Percentiles rank a stretch among this genome's conserved stretches.
These are phyloP conservation scores for Fusarium sp. DNA, from an alignment of 2,329 filamentous ascomycete species.

Conservation along the genomic window DNA sequence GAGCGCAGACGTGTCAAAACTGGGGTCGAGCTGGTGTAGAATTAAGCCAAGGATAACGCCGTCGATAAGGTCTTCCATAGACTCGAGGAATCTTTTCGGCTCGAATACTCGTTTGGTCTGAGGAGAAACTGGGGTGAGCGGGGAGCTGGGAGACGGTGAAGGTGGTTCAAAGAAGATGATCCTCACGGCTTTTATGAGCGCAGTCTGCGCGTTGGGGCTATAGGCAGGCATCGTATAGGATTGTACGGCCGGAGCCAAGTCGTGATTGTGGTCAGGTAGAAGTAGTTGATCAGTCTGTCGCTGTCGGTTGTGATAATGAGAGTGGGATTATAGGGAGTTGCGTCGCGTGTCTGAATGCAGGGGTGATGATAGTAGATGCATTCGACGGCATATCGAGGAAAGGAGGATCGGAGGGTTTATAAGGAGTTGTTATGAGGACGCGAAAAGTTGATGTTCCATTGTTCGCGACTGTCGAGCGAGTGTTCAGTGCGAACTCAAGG, in stretches of 20 bases:
- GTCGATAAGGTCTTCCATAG: slow-evolving; percentile 68
- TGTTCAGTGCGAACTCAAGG: slow-evolving; percentile 40
- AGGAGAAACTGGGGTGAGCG: slow-evolving; percentile 29
- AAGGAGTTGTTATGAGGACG: slow-evolving; percentile 28
- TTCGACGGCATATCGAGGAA: slow-evolving; percentile 44
- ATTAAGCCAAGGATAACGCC: slow-evolving; percentile 69
- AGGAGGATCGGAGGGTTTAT: slow-evolving; percentile 26
- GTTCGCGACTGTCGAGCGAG: slow-evolving; percentile 14
- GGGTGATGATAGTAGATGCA: slow-evolving; percentile 27
- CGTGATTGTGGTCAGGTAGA: slow-evolving; percentile 4
- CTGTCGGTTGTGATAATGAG: slow-evolving; percentile 20
- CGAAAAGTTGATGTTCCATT: slow-evolving; percentile 36
- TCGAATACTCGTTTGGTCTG: slow-evolving; percentile 60
- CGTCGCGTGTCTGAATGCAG: slow-evolving; percentile 48
- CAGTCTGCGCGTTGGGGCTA: slow-evolving; percentile 63
- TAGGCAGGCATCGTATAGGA: slow-evolving; percentile 56
- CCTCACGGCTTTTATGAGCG: slow-evolving; percentile 70
- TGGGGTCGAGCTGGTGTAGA: slow-evolving; percentile 70
- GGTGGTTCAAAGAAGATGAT: slow-evolving; percentile 30
- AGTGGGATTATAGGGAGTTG: slow-evolving; percentile 45
- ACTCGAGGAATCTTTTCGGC: slow-evolving; percentile 62
- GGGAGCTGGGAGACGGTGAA: slow-evolving; percentile 16
- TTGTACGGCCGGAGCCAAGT: slow-evolving; percentile 26
- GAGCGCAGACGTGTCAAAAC: slow-evolving; percentile 70
- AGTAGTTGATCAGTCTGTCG: slow-evolving; percentile 28